A percentile compares a stretch with the other conserved stretches of the same genome.
Evolutionary conservation across 345 rosid genomes (phyloP).

Genomic region (Linum usitatissimum): DNA sequence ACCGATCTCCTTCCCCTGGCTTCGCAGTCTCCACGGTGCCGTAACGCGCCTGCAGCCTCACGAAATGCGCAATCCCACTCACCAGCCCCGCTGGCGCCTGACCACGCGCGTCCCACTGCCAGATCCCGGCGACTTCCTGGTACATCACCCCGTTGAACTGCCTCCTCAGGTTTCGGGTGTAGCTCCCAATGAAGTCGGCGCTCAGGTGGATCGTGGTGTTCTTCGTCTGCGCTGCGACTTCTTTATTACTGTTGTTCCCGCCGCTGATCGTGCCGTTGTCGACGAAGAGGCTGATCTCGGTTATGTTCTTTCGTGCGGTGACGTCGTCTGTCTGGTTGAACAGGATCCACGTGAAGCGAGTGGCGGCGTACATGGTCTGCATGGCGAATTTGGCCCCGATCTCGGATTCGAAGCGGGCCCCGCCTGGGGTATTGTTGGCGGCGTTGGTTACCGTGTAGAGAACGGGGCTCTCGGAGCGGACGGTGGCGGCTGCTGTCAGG

Average conservation of each 20-base stretch:
- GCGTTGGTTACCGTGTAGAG: constrained; percentile 25
- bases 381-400: constrained; percentile 21
- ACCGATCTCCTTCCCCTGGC: constrained; percentile 11
- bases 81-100: constrained; percentile 15
- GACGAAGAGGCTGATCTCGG: constrained; percentile 18
- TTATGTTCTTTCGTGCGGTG: constrained; percentile 17
- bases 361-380: constrained; percentile 22
- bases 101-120: constrained; percentile 18
- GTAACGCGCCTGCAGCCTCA: constrained; percentile 11
- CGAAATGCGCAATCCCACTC: constrained; percentile 20
- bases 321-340: constrained; percentile 22
- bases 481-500: constrained; percentile 15
- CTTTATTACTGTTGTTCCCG: not conserved
- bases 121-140: constrained; percentile 33
- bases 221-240: constrained; percentile 17
- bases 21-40: not conserved
- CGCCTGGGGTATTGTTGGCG: constrained; percentile 21
- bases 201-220: constrained; percentile 28
- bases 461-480: constrained; percentile 5
- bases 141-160: constrained; percentile 52
- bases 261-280: constrained; percentile 6
- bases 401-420: constrained; percentile 23
- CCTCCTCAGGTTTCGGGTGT: constrained; percentile 30
- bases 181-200: constrained; percentile 18
- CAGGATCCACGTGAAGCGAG: constrained; percentile 28